Base-by-base conservation (phyloP, 2,329 filamentous ascomycete genomes). In the Xylariomycetidae sp. region DNA sequence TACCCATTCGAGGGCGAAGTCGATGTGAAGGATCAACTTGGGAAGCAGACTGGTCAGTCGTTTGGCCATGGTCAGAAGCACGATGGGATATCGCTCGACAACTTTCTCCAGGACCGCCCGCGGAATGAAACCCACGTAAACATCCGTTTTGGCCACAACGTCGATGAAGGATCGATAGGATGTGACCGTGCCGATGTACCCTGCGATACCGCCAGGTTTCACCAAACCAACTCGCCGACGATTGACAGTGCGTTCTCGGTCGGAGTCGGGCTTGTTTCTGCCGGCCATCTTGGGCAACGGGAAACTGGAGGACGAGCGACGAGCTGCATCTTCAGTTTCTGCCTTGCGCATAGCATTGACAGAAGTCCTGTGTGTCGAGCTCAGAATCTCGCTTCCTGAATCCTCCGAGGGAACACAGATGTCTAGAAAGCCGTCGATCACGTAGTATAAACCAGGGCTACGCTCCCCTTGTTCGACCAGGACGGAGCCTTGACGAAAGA, bases 1-100 rank as follows among this genome's bases (percentile, higher is more conserved):
- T 3, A 95, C 81, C 92, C 93, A 98, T 64, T 98, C 93, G 13
- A 98, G 70, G 4, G 92, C 92, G 62, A 98, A 98, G 59, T 98
- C 92, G 43, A 98, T 96, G 52, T 98, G 92, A 12, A 95, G 69
- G 41, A 98, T 89, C 33, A 98, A 67, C 10, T 86, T 79, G 1
- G 93, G 92, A 4, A 98, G 67, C 5, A 98, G 75, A 41, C 80
- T 89, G 0, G 93, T 96, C 38, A 98, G 66, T 29, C 92, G 74
- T 62, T 98, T 98, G 1, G 92, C 92, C 82, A 98, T 89, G 0
- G 93, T 98, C 28, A 98, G 67, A 8, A 98, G 66, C 4, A 96
- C 84, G 25, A 95, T 85, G 0, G 92, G 92, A 53, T 95, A 92
- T 46, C 79, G 81, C 46, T 98, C 92, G 1, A 94, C 87, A 29